Evolutionary conservation across 177 flowering plant genomes (phyloP).

Genomic region (Tripterygium wilfordii): DNA sequence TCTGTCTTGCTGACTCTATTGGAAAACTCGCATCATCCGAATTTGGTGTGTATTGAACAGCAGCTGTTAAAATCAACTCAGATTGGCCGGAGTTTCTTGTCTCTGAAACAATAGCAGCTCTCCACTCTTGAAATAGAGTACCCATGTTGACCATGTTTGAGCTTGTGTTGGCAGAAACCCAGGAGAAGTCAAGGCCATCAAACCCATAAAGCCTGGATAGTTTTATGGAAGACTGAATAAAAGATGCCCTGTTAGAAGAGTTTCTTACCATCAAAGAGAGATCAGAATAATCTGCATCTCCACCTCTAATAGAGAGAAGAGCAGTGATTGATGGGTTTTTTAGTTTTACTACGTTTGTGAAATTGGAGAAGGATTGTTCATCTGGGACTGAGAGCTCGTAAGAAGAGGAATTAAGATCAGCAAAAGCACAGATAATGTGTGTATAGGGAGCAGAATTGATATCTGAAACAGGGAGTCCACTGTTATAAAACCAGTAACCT

Average conservation of each 20-base stretch:
- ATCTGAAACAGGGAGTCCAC: no score
- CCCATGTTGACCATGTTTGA: slow-evolving; percentile 20
- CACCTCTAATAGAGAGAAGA: no score
- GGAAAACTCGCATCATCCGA: slow-evolving; percentile 6
- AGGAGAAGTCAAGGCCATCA: slow-evolving; percentile 25
- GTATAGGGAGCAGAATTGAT: no score
- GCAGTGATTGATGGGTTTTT: no score
- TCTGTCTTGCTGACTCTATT: slow-evolving; percentile 5
- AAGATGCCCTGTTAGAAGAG: slow-evolving; percentile 4
- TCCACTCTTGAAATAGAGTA: slow-evolving; percentile 16
- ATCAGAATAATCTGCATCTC: no score
- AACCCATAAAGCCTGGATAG: slow-evolving; percentile 26
- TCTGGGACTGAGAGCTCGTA: no score
- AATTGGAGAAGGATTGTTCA: no score
- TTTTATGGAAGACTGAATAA: slow-evolving; percentile 27
- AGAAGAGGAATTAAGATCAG: no score
- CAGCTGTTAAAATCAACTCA: slow-evolving; percentile 13
- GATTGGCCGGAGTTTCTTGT: slow-evolving; percentile 6
- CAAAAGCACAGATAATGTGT: no score
- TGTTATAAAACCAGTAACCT: no score
- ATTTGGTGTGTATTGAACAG: not conserved
- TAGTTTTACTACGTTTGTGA: no score
- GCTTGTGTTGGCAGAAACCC: not conserved
- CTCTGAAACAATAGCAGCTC: no score
- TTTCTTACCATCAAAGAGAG: slow-evolving; percentile 3